Evolutionary conservation across 192 early-diverging fungal species (phyloP).

Genomic region (Umbelopsis sp.): DNA sequence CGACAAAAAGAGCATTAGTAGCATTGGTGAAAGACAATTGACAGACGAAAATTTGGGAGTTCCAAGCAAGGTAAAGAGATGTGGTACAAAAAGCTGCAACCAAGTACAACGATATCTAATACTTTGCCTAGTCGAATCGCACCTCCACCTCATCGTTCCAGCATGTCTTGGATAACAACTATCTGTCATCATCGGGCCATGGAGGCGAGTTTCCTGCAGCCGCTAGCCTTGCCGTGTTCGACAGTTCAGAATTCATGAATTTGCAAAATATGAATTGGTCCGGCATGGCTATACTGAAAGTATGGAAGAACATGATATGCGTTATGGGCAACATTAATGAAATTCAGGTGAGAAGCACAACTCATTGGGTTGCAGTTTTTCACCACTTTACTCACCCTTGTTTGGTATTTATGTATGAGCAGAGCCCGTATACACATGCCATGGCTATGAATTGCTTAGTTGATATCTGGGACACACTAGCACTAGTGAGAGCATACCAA

Average conservation of each 20-base stretch:
- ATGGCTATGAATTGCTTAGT: slow-evolving; percentile 68
- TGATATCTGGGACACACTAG: slow-evolving; percentile 68
- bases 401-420: background rate
- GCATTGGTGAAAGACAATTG: slow-evolving; percentile 21
- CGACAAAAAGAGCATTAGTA: slow-evolving; percentile 34
- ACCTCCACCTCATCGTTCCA: slow-evolving; percentile 36
- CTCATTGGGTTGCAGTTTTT: background rate
- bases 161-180: slow-evolving; percentile 19
- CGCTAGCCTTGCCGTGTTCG: slow-evolving; percentile 47
- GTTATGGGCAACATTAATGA: slow-evolving; percentile 74
- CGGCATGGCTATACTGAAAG: slow-evolving; percentile 39
- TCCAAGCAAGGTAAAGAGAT: slow-evolving; percentile 27
- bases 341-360: slow-evolving; percentile 53
- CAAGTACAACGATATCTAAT: background rate
- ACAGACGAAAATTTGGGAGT: slow-evolving; percentile 17
- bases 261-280: slow-evolving; percentile 49
- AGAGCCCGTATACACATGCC: slow-evolving; percentile 63
- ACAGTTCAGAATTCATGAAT: slow-evolving; percentile 60
- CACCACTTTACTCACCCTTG: background rate
- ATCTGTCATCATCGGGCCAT: slow-evolving; percentile 25
- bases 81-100: background rate
- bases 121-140: slow-evolving; percentile 37
- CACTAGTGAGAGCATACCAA: slow-evolving; percentile 51
- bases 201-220: slow-evolving; percentile 51
- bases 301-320: slow-evolving; percentile 85